These are phyloP conservation scores for Yamadazyma conglobata DNA, from an alignment of 1,139 yeast genomes.

Conservation along the genomic window DNA sequence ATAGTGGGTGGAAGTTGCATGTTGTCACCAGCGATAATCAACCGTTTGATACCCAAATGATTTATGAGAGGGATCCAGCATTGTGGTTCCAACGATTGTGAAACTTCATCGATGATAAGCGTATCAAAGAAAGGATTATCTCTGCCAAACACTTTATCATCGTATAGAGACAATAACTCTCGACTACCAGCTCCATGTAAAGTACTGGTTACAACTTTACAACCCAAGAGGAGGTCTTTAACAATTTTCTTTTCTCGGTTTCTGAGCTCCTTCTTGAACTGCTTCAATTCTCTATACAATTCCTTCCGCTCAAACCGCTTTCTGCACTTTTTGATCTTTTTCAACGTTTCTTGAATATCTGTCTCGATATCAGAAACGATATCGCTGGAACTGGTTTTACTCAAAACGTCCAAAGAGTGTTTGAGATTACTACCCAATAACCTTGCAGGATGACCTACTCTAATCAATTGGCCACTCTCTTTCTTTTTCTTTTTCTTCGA, in stretches of 20 bases:
- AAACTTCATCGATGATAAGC: slow-evolving; percentile 89
- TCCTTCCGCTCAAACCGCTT: slow-evolving; percentile 61
- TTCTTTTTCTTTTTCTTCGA: slow-evolving; percentile 16
- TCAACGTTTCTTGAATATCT: slow-evolving; percentile 64
- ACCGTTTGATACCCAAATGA: slow-evolving; percentile 54
- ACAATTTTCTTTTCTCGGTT: slow-evolving; percentile 64
- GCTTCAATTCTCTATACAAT: slow-evolving; percentile 67
- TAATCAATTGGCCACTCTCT: slow-evolving; percentile 42
- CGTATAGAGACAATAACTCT: slow-evolving; percentile 53
- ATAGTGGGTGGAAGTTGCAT: slow-evolving; percentile 83
- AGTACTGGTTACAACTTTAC: slow-evolving; percentile 76
- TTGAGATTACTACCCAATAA: slow-evolving; percentile 57
- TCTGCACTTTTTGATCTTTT: slow-evolving; percentile 61
- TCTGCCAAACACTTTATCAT: slow-evolving; percentile 18
- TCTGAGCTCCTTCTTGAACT: slow-evolving; percentile 64
- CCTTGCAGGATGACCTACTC: slow-evolving; percentile 95
- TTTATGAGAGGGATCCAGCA: slow-evolving; percentile 92
- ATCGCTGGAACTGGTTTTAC: slow-evolving; percentile 53
- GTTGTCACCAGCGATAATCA: slow-evolving; percentile 84
- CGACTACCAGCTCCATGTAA: slow-evolving; percentile 84
- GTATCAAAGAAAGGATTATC: slow-evolving; percentile 62
- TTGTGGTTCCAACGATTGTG: slow-evolving; percentile 91
- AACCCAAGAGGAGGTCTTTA: slow-evolving; percentile 52
- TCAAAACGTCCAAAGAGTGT: slow-evolving; percentile 75
- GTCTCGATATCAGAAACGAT: slow-evolving; percentile 64